A percentile compares a stretch with the other conserved stretches of the same genome.
Evolutionary conservation across 345 rosid genomes (phyloP).

Genomic region (Carallia brachiata): DNA sequence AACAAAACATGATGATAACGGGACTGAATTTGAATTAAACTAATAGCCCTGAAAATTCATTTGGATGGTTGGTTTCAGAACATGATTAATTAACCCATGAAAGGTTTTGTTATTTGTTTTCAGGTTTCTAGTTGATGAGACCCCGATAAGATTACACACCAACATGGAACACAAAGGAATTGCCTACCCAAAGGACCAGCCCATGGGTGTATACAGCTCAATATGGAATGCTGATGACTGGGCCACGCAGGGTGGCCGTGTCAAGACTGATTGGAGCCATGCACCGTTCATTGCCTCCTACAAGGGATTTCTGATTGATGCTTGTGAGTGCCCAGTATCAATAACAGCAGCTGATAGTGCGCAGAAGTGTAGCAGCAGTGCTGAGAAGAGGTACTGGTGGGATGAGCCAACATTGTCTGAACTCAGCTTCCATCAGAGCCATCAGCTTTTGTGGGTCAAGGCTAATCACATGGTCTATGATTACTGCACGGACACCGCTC

Average conservation of each 20-base stretch:
- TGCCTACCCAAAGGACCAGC: conserved; percentile 83
- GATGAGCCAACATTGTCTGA: conserved; percentile 74
- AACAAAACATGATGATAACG: too few relatives aligned
- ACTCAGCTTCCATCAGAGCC: conserved; percentile 75
- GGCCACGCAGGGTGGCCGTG: conserved; percentile 96
- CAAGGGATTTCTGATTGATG: conserved; percentile 73
- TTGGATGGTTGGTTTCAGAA: too few relatives aligned
- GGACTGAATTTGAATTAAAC: too few relatives aligned
- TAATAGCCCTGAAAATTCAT: too few relatives aligned
- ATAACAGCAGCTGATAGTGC: conserved; percentile 43
- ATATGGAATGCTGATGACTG: conserved; percentile 99
- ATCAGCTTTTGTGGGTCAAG: conserved; percentile 88
- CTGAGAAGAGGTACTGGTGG: conserved; percentile 77
- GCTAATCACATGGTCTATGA: conserved; percentile 91
- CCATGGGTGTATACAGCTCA: conserved; percentile 96
- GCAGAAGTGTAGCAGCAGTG: conserved; percentile 55
- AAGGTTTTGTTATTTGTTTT: not conserved
- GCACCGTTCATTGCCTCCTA: conserved; percentile 97
- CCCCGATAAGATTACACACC: conserved; percentile 71
- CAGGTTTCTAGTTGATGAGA: conserved; percentile 88
- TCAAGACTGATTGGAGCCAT: conserved; percentile 93
- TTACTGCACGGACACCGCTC: conserved; percentile 64
- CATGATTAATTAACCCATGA: not conserved
- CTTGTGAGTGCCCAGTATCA: conserved; percentile 63
- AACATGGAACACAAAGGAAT: conserved; percentile 86